Base-by-base conservation (phyloP, 352 stramenopile species). In the Phytophthora citricola region DNA sequence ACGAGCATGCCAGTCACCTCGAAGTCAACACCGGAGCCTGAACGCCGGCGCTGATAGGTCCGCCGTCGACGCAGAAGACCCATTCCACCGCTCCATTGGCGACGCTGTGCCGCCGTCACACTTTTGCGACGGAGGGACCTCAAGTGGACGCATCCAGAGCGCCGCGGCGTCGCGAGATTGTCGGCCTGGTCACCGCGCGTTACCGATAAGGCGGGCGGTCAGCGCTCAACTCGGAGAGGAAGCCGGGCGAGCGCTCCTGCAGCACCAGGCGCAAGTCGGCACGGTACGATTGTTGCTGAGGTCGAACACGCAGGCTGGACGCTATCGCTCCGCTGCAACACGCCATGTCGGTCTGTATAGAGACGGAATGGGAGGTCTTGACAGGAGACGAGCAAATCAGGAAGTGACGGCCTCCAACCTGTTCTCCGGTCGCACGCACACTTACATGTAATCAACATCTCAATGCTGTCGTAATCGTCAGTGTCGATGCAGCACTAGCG, bases 21-120 rank as follows among this genome's bases (percentile, higher is more conserved):
- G 36, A 32, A 40, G 45, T 34, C 2, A 63, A n/a, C 53, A 64
- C 36, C 61, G 41, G 43, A 51, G 48, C 12, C 17, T 34, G 26
- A 31, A 31, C 43, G 49, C 6, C 40, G 57, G 41, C 36, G 48
- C 27, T 72, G 63, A 71, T 71, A 71, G 56, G 56, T 51, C 27
- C 44, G 12, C 11, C 14, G 36, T 1, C 26, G 43, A 17, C 10
- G 32, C 47, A 45, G 46, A 65, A 70, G 62, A 36, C 54, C 43
- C 61, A 36, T 64, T 50, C 46, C 57, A 20, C 27, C 47, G 57
- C 24, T 59, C 22, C 17, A 69, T 63, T 63, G 44, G 52, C 38
- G 41, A 26, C 20, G 8, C 44, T 14, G 41, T 70, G 62, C 47
- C 44, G 62, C 54, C 39, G 47, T 65, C 55, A 60, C 52, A 63